Evolutionary conservation across 176 grass and related monocot species (phyloP), one percentile per base, ranked within the genome.

Genomic region (Avena insularis): DNA sequence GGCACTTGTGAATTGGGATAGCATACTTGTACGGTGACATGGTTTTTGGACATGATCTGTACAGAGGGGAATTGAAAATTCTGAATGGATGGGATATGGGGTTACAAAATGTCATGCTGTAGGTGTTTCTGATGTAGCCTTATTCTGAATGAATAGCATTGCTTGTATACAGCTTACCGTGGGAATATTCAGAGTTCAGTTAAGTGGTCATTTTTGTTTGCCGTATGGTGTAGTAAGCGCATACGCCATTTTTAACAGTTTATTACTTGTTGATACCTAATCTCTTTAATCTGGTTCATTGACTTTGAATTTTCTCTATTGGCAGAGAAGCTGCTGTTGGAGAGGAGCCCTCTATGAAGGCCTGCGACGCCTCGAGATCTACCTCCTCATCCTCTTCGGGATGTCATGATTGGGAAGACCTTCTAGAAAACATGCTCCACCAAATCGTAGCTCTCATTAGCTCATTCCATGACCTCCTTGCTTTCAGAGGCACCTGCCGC

Each of bases 391-490:
- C 48, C 25, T 53, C 13, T 5, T 75, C 23, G 27, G 72, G 21
- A 5, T 21, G 2, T 29, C 23, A 31, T 51, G 72, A 16, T 29
- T 75, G 48, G 25, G 47, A 23, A 51, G 6, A 75, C 49, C 72
- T 4, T 6, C 47, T 75, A 21, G 72, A 75, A 13, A 75, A 13
- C 72, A 47, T 75, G 47, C 72, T 75, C 49, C 47, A 53, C 0
- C 46, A 53, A 29, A 53, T 75, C 49, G 51, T 75, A 29, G 21
- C 46, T 75, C 72, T 75, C n/a, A 29, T 29, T 75, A 27, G 49
- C 46, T 75, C 72, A 75, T n/a, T 50, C 72, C 47, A 75, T 4
- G 72, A 75, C 13, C 15, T 75, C 47, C 72, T 75, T 51, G 72
- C 72, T 29, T 75, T 75, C 72, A 51, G 27, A 29, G 47, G 21